Evolutionary conservation across 2,329 filamentous ascomycete genomes (phyloP), one percentile per base, ranked within the genome.

Genomic region (Aureobasidium sp.): DNA sequence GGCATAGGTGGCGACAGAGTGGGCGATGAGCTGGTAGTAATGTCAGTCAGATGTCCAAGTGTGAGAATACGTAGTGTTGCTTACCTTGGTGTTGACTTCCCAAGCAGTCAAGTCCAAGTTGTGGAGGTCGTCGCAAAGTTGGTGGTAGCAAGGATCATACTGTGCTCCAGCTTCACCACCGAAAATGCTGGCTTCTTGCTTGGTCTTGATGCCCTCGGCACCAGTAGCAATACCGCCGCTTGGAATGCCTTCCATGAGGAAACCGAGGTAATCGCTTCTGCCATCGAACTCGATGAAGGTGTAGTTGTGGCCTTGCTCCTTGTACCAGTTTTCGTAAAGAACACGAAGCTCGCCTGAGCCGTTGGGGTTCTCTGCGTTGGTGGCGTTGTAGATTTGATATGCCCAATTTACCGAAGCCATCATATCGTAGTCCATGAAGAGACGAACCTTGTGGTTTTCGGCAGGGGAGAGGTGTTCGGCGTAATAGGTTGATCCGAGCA

Each of bases 241-340:
- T 0, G 89, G 87, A 45, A 92, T 90, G n/a, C 66, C 69, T n/a
- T 53, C 62, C 36, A 83, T 80, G 68, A 91, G 87, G 76, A 93
- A 92, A 1, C 84, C 86, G 57, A 86, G 87, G 68, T 93, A 93
- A 73, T 94, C 90, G 65, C 86, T 90, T 63, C 89, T 85, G 8
- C 89, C 89, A 67, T 91, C 87, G 66, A 93, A 93, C 2, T 85
- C 82, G 36, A 89, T 89, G 62, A 88, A 83, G 0, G 84, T 88
- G 70, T 86, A 86, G 73, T 86, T 85, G 62, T 86, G 78, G 1
- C 80, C 85, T 27, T 86, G 78, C 2, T 77, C 73, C 64, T 79
- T 73, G 75, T 87, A 91, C 80, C 83, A 91, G 53, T 85, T 77
- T 25, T 86, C 77, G 71, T 90, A 91, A 41, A 76, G 63, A 86